Conservation (phyloP, 169 alveolate species). For the Theileria annulata region DNA sequence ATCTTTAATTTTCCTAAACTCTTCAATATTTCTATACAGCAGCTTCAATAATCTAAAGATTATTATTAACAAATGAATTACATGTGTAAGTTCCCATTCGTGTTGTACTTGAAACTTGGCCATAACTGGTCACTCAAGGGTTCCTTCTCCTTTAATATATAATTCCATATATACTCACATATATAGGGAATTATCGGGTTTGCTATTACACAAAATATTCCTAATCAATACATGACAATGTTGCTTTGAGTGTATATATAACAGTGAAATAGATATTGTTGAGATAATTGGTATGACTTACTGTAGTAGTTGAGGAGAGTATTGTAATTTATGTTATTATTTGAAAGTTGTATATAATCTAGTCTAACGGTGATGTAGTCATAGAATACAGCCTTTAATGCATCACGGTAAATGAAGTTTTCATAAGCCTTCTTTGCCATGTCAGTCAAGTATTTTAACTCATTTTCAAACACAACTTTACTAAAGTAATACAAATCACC, state of each 20-base stretch:
- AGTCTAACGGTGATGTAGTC: slow-evolving; percentile 79
- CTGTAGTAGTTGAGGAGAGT: slow-evolving; percentile 34
- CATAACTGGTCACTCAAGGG: slow-evolving; percentile 76
- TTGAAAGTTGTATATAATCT: slow-evolving; percentile 72
- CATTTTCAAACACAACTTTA: slow-evolving; percentile 79
- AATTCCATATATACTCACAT: slow-evolving; percentile 88
- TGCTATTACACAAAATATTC: slow-evolving; percentile 79
- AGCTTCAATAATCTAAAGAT: slow-evolving; percentile 19
- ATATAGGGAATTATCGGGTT: slow-evolving; percentile 89
- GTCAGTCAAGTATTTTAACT: slow-evolving; percentile 75
- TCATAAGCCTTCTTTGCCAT: slow-evolving; percentile 79
- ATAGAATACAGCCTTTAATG: slow-evolving; percentile 81
- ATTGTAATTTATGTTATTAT: slow-evolving; percentile 37
- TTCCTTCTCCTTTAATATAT: slow-evolving; percentile 72
- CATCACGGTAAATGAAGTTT: slow-evolving; percentile 83
- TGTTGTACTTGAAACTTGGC: slow-evolving; percentile 72
- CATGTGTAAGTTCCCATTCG: slow-evolving; percentile 73
- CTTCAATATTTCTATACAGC: slow-evolving; percentile 56
- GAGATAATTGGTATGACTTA: slow-evolving; percentile 45
- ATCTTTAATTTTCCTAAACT: slow-evolving; percentile 61
- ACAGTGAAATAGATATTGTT: slow-evolving; percentile 14
- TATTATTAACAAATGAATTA: slow-evolving; percentile 4
- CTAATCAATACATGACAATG: slow-evolving; percentile 30
- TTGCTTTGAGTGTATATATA: background rate
- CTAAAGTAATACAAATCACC: slow-evolving; percentile 63